phyloP scores from a whole-genome alignment of 805 yeast genomes.

The Suhomyces prunicola region DNA sequence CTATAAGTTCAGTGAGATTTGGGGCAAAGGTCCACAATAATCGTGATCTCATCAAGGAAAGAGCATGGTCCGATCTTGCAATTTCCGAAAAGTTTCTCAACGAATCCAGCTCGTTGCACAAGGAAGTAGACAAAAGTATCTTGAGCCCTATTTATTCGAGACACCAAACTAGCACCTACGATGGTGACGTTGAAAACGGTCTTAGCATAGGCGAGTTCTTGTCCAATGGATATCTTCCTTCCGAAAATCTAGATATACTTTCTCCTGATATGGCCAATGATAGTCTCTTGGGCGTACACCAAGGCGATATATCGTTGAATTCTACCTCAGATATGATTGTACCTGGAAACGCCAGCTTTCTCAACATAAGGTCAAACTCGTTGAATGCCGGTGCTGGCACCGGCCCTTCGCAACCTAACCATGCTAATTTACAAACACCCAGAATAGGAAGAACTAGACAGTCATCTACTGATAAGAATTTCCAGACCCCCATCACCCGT shows the following conservation, averaged over 20 bases:
- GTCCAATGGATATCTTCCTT: slow-evolving; percentile 25
- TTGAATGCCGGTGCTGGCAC: slow-evolving; percentile 7
- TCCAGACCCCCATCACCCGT: slow-evolving; percentile 42
- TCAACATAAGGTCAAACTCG: slow-evolving; percentile 17
- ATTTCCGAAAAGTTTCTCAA: slow-evolving; percentile 26
- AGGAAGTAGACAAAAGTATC: slow-evolving; percentile 29
- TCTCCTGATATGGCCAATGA: slow-evolving; percentile 21
- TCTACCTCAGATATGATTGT: slow-evolving; percentile 25
- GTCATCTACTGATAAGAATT: slow-evolving; percentile 34
- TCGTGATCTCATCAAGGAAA: slow-evolving; percentile 25
- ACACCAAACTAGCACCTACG: slow-evolving; percentile 10
- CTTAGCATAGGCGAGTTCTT: slow-evolving; percentile 31
- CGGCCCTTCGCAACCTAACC: slow-evolving; percentile 8
- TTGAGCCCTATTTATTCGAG: slow-evolving; percentile 25
- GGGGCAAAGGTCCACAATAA: slow-evolving; percentile 41
- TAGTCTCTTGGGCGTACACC: slow-evolving; percentile 24
- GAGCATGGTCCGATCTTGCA: slow-evolving; percentile 35
- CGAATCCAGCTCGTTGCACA: slow-evolving; percentile 14
- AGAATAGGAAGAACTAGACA: slow-evolving; percentile 37
- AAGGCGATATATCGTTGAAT: slow-evolving; percentile 33
- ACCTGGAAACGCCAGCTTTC: slow-evolving; percentile 26
- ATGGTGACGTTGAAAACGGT: slow-evolving; percentile 13
- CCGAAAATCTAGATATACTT: slow-evolving; percentile 10
- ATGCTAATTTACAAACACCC: slow-evolving; percentile 35
- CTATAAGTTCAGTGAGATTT: slow-evolving; percentile 32